A percentile compares a stretch with the other conserved stretches of the same genome.
Evolutionary conservation across 257 asterid genomes (phyloP).

Genomic region (Solanum paucissectum): DNA sequence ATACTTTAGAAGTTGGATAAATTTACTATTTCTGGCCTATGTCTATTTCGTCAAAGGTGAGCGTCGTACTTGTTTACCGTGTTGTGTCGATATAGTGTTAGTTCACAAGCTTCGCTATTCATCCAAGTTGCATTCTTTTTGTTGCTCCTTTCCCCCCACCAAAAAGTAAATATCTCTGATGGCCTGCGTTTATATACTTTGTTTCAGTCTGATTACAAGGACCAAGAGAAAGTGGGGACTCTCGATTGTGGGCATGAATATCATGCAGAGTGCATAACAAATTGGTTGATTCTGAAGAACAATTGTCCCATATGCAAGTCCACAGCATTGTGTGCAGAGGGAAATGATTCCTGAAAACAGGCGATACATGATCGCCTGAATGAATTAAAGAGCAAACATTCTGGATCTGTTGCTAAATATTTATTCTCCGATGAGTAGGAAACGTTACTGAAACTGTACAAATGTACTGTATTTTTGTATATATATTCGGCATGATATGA

Average conservation of each 20-base stretch:
- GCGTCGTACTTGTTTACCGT: neutral
- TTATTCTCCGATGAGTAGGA: slow-evolving; percentile 22
- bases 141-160: neutral
- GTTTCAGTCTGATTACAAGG: slow-evolving; percentile 45
- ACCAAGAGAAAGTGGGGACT: slow-evolving; percentile 35
- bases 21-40: neutral
- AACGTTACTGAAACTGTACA: slow-evolving; percentile 31
- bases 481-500: slow-evolving; percentile 33
- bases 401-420: slow-evolving; percentile 16
- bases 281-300: slow-evolving; percentile 67
- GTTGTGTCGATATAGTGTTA: neutral
- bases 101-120: neutral
- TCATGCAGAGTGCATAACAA: slow-evolving; percentile 60
- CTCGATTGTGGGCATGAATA: slow-evolving; percentile 71
- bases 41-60: neutral
- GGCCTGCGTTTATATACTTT: neutral
- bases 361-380: neutral
- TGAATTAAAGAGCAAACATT: slow-evolving; percentile 1
- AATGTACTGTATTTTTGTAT: slow-evolving; percentile 52
- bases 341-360: slow-evolving; percentile 18
- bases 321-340: slow-evolving; percentile 33
- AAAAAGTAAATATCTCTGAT: neutral
- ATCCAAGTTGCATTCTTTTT: neutral
- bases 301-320: slow-evolving; percentile 76
- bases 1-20: neutral